Evolutionary conservation across 805 yeast genomes (phyloP), one percentile per base, ranked within the genome.

Genomic region (Ogataea thermomethanolica): DNA sequence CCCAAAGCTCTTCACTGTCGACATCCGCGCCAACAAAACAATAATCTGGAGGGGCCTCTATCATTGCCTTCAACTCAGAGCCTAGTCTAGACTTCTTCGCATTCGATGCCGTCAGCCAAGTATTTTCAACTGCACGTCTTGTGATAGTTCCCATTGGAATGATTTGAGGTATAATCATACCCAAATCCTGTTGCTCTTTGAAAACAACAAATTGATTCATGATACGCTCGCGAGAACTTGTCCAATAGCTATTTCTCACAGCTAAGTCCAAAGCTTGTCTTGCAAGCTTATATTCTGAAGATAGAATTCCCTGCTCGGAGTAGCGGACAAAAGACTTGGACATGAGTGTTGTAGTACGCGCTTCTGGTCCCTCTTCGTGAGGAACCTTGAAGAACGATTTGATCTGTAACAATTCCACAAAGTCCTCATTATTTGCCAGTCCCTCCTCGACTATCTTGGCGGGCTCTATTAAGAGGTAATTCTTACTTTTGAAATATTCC

Each of bases 1-100:
- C 93, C 99, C 99, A 93, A 30, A 93, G 70, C 58, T 93, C 99
- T 58, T 93, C 99, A 27, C 96, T 87, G 62, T 93, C 99, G 7
- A 93, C 99, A 68, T 93, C 99, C 0, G 99, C 99, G 8, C 99
- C 99, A 7, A 93, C 95, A 65, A 93, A 85, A 26, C 77, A 76
- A 58, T 90, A 93, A 0, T 97, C 97, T 2, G 72, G 64, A 0
- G 99, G 99, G 0, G 97, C 96, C 42, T 73, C 67, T 4, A 93
- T 70, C 69, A 87, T 78, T 0, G 96, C 79, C 61, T 95, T 93
- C 45, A 95, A 68, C 58, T 93, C 99, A 1, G 97, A 89, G 0
- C 99, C 99, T 32, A 95, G 77, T 45, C 97, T 69, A 33, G 78
- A 76, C 48, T 69, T 68, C 55, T 95, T 93, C 1, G 96, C 95